Conservation (phyloP, 2,329 filamentous ascomycete species). For the Thermoascus crustaceus region DNA sequence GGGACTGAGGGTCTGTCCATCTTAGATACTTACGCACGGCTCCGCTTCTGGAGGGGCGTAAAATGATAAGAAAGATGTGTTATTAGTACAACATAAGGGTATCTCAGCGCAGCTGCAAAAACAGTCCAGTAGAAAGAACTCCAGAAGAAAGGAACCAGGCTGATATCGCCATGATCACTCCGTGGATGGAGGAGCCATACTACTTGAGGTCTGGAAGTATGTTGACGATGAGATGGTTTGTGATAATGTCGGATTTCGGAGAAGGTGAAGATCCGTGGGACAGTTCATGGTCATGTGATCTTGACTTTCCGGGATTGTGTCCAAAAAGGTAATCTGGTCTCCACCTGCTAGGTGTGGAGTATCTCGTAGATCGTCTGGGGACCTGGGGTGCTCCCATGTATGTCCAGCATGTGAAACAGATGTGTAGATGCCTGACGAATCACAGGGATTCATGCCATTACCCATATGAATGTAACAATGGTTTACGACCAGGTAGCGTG, state of each 20-base stretch:
- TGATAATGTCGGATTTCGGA: slow-evolving; percentile 3
- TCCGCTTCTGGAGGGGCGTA: slow-evolving; percentile 3
- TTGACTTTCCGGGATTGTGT: not conserved
- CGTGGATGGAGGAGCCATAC: not conserved
- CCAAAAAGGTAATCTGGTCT: not conserved
- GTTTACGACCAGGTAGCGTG: no score
- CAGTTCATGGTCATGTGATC: slow-evolving; percentile 5
- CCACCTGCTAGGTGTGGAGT: no score
- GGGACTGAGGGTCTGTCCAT: slow-evolving; percentile 22
- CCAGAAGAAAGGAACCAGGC: not conserved
- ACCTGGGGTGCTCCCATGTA: no score
- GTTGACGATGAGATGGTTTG: not conserved
- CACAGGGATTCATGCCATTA: no score
- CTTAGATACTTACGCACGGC: slow-evolving; percentile 4
- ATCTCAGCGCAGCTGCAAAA: slow-evolving; percentile 6
- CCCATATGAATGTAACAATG: no score
- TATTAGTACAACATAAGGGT: slow-evolving; percentile 10
- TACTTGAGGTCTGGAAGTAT: slow-evolving; percentile 2
- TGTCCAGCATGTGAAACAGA: no score
- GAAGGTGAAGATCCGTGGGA: slow-evolving; percentile 1
- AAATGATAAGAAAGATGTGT: slow-evolving; percentile 4
- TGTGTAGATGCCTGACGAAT: no score
- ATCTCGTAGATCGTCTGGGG: no score
- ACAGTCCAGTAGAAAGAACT: not conserved
- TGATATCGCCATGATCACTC: slow-evolving; percentile 1